Percentiles rank a stretch among this genome's conserved stretches.
Evolutionary conservation across 345 rosid species (phyloP).

Genomic region (Physaria fendleri): DNA sequence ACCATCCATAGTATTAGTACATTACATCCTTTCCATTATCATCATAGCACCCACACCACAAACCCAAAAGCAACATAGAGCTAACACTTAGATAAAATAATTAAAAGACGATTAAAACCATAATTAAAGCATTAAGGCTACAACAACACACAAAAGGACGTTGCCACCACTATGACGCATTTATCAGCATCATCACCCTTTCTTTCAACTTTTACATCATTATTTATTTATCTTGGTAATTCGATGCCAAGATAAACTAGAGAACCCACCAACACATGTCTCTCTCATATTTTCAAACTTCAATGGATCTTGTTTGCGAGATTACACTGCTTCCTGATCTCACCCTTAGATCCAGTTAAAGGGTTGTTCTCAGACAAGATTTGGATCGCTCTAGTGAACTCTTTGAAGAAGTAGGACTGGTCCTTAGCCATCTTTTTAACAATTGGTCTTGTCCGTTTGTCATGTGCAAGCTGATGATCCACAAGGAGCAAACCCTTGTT

Average conservation of each 20-base stretch:
- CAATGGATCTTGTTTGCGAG: conserved; percentile 79
- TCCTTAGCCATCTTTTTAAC: conserved; percentile 96
- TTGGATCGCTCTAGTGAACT: conserved; percentile 79
- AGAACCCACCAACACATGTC: conserved; percentile 26
- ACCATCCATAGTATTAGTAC: conserved; percentile 26
- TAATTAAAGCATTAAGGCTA: conserved; percentile 24
- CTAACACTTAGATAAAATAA: conserved; percentile 20
- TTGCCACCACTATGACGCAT: conserved; percentile 27
- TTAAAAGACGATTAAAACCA: conserved; percentile 17
- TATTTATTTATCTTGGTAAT: conserved; percentile 17
- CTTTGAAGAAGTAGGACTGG: conserved; percentile 87
- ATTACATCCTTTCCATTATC: conserved; percentile 17
- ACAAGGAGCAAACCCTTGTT: conserved; percentile 82
- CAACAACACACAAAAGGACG: conserved; percentile 22
- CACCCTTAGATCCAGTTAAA: conserved; percentile 82
- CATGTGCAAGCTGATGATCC: conserved; percentile 85
- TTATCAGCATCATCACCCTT: conserved; percentile 27
- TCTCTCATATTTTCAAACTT: conserved; percentile 11
- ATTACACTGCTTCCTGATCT: conserved; percentile 86
- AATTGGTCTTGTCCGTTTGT: conserved; percentile 77
- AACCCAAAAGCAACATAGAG: conserved; percentile 13
- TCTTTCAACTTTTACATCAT: conserved; percentile 9
- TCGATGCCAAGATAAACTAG: conserved; percentile 12
- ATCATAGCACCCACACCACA: conserved; percentile 4
- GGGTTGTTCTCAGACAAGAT: conserved; percentile 91